Percentiles rank a stretch among this genome's conserved stretches.
These are phyloP conservation scores for Laetiporus sulphureus DNA, from an alignment of 1,284 basidiomycete species.

Conservation along the genomic window DNA sequence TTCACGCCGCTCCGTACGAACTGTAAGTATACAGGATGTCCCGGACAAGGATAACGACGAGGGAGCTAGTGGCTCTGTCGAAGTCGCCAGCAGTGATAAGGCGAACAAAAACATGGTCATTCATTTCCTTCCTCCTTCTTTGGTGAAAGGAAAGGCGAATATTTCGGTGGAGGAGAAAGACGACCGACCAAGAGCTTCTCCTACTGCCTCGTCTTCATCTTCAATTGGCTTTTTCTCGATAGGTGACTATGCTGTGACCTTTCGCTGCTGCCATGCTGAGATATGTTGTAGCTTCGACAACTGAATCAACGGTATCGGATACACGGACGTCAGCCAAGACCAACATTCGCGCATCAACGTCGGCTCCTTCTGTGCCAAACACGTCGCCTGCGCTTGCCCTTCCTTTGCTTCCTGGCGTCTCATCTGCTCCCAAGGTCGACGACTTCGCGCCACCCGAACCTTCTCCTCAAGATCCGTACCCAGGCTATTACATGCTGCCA, in stretches of 20 bases:
- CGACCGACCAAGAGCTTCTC: constrained; percentile 23
- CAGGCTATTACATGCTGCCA: constrained; percentile 83
- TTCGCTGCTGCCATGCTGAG: too few relatives aligned
- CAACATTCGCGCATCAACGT: constrained; percentile 14
- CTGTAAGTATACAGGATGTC: constrained; percentile 16
- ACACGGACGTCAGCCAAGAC: constrained; percentile 10
- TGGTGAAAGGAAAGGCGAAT: constrained; percentile 53
- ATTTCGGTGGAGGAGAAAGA: constrained; percentile 49
- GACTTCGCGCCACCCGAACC: constrained; percentile 75
- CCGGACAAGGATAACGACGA: constrained; percentile 13
- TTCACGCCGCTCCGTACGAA: constrained; percentile 9
- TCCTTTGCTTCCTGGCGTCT: constrained; percentile 28
- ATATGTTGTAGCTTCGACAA: too few relatives aligned
- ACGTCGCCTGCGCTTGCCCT: too few relatives aligned
- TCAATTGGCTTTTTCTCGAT: constrained; percentile 65
- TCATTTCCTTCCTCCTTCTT: constrained; percentile 50
- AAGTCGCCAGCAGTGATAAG: constrained; percentile 8
- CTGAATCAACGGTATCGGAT: too few relatives aligned
- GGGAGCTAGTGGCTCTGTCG: background rate
- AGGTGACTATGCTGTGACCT: constrained; percentile 27
- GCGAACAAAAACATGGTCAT: constrained; percentile 23
- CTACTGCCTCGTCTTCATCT: constrained; percentile 30
- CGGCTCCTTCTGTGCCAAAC: constrained; percentile 11
- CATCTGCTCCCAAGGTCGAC: constrained; percentile 62
- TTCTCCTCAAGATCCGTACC: constrained; percentile 70